Conservation (phyloP, 2,329 filamentous ascomycete genomes). For the Dothiorella sarmentorum region DNA sequence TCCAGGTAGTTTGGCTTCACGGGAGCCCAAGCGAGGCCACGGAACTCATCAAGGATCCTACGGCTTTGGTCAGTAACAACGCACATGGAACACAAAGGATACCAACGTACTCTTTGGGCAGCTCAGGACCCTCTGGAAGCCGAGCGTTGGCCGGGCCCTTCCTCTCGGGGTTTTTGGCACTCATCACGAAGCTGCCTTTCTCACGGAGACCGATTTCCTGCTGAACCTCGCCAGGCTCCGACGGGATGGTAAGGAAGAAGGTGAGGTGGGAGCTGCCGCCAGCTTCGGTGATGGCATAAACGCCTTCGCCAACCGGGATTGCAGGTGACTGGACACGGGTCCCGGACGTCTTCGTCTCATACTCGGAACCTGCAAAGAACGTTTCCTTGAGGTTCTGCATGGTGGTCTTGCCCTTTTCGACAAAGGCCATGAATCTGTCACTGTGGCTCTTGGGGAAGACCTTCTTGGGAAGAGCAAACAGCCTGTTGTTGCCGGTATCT, state of each 20-base stretch:
- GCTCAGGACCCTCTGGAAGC: slow-evolving; percentile 64
- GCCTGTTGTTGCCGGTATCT: slow-evolving; percentile 60
- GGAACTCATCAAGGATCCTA: slow-evolving; percentile 69
- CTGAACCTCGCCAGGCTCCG: slow-evolving; percentile 68
- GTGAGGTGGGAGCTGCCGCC: slow-evolving; percentile 71
- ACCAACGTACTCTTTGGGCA: slow-evolving; percentile 61
- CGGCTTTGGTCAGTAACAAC: slow-evolving; percentile 10
- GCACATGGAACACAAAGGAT: neutral
- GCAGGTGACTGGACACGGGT: slow-evolving; percentile 66
- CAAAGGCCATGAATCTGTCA: slow-evolving; percentile 77
- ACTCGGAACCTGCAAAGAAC: slow-evolving; percentile 65
- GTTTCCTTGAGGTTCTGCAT: slow-evolving; percentile 69
- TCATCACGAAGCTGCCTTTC: slow-evolving; percentile 74
- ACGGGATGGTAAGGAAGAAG: slow-evolving; percentile 74
- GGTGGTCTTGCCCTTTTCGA: slow-evolving; percentile 67
- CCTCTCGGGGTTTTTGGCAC: slow-evolving; percentile 73
- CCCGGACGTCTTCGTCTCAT: slow-evolving; percentile 73
- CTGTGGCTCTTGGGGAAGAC: slow-evolving; percentile 64
- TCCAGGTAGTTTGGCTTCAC: slow-evolving; percentile 70
- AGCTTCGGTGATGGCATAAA: slow-evolving; percentile 76
- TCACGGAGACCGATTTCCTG: slow-evolving; percentile 67
- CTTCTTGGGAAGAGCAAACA: slow-evolving; percentile 82
- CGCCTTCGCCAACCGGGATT: slow-evolving; percentile 75
- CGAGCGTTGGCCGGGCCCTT: slow-evolving; percentile 61
- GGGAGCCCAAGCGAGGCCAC: slow-evolving; percentile 69